phyloP scores from a whole-genome alignment of 164 flowering plant genomes.

The Vitis amurensis region DNA sequence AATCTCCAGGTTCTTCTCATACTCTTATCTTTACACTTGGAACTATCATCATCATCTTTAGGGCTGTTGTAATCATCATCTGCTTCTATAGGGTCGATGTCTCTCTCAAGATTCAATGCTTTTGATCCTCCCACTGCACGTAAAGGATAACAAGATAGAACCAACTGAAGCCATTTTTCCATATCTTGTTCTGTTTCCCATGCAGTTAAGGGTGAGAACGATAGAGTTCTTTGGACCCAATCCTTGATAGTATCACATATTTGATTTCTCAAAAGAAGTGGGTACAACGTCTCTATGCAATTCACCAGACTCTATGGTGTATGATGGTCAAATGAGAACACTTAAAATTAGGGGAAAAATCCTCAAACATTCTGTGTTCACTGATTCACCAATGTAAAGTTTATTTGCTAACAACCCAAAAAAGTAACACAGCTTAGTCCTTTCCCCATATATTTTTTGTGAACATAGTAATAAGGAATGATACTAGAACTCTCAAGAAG shows the following conservation, averaged over 20 bases:
- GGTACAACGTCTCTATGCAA: constrained; percentile 15
- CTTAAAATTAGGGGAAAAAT: not conserved
- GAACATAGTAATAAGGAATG: constrained; percentile 19
- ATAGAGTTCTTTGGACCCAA: constrained; percentile 45
- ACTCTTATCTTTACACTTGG: too few species aligned
- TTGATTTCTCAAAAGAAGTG: constrained; percentile 26
- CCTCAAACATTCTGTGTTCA: constrained; percentile 27
- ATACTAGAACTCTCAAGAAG: constrained; percentile 41
- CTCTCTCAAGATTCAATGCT: constrained; percentile 26
- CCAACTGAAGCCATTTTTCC: constrained; percentile 78
- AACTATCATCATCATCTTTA: too few species aligned
- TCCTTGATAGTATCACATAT: constrained; percentile 38
- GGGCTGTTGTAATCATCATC: too few species aligned
- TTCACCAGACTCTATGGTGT: too few species aligned
- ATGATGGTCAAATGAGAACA: constrained; percentile 36
- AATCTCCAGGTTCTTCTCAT: too few species aligned
- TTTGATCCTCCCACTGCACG: too few species aligned
- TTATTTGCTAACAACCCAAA: constrained; percentile 44
- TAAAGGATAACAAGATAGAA: constrained; percentile 16
- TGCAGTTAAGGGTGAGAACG: constrained; percentile 51
- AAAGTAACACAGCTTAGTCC: constrained; percentile 48
- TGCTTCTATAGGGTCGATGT: constrained; percentile 22
- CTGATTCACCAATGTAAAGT: constrained; percentile 56
- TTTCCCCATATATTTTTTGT: constrained; percentile 56
- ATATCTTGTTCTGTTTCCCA: constrained; percentile 60